Base-by-base conservation (phyloP, 176 grass and related monocot species). In the Lolium multiflorum region DNA sequence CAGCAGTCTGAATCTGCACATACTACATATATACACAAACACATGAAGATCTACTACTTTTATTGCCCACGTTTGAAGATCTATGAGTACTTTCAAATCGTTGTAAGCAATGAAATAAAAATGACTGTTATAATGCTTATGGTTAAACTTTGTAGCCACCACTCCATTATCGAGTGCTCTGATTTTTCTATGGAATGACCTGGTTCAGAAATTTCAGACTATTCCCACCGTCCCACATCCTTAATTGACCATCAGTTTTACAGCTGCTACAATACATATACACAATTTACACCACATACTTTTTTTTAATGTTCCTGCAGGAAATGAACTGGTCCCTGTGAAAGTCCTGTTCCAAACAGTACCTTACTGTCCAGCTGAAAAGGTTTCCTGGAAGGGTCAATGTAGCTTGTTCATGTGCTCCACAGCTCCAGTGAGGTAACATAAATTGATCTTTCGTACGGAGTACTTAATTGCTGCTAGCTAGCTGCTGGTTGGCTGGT, bases 391-490 rank as follows among this genome's bases (percentile, higher is more conserved):
- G 70, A 58, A 85, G 76, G 50, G 80, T 26, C 69, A 54, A 50
- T 57, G 75, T 59, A 67, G 69, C 56, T 84, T 46, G 49, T 83
- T 43, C 75, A n/a, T 70, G 71, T 59, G n/a, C 47, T 75, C 68
- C 57, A 69, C 3, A 49, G n/a, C 47, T 75, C 68, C 57, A 69
- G 1, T 64, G 16, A 69, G 56, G 68, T 59, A 81, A 66, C 70
- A 57, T 56, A 64, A 58, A 74, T 80, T 28, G 17, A 57, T 69
- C 69, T 80, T 89, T 80, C 82, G 28, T 43, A n/a, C n/a, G n/a
- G n/a, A n/a, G n/a, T n/a, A 84, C 38, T 80, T 84, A 63, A 85
- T 67, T 37, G 49, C 58, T 89, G 49, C 58, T 89, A 71, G 64
- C 41, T 79, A 74, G 48, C 57, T 55, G 67, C 12, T 26, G 67